These are phyloP conservation scores for Trichophyton benhamiae DNA, from an alignment of 2,329 filamentous ascomycete genomes.

Conservation along the genomic window DNA sequence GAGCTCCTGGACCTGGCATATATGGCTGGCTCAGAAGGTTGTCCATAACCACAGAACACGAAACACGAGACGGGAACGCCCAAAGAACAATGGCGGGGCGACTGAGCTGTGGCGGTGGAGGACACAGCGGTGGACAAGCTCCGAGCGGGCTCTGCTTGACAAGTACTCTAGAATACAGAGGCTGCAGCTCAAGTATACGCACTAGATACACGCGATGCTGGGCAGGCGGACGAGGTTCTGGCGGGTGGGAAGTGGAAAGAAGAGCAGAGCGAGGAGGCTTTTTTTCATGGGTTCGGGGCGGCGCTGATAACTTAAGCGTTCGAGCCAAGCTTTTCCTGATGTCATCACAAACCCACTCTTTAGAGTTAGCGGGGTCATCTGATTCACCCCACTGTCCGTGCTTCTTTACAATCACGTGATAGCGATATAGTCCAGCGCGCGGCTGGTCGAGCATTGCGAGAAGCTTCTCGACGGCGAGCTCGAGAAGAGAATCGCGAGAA, in stretches of 20 bases:
- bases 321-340: slow-evolving; percentile 1
- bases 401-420: neutral
- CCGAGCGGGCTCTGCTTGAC: neutral
- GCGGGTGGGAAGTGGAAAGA: neutral
- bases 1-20: neutral
- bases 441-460: neutral
- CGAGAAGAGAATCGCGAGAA: too few relatives aligned
- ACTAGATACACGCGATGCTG: neutral
- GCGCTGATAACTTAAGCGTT: neutral
- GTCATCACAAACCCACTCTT: neutral
- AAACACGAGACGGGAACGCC: neutral
- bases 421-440: neutral
- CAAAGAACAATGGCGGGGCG: neutral
- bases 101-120: too few relatives aligned
- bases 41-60: neutral
- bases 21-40: neutral
- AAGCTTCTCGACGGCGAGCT: too few relatives aligned
- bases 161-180: neutral
- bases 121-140: neutral
- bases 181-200: neutral
- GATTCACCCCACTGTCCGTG: neutral
- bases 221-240: neutral
- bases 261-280: neutral
- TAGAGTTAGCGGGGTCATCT: slow-evolving; percentile 1
- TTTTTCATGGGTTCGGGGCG: neutral